Evolutionary conservation across 2,329 filamentous ascomycete species (phyloP).

Genomic region (Sclerotinia glacialis): DNA sequence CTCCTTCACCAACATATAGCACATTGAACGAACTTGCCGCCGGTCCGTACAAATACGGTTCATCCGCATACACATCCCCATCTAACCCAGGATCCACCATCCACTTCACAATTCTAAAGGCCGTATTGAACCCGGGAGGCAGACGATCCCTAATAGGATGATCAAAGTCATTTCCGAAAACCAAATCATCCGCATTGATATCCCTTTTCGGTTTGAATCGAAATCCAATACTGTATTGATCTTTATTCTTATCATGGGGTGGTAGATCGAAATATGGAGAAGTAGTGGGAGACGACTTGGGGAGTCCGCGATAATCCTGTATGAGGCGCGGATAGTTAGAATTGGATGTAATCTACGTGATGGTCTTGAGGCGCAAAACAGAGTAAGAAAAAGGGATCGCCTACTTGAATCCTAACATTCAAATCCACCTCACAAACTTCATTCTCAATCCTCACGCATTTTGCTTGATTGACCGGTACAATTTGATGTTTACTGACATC

Average conservation of each 20-base stretch:
- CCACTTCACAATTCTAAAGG: constrained; percentile 83
- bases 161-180: constrained; percentile 96
- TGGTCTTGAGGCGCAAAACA: constrained; percentile 32
- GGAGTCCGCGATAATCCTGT: constrained; percentile 64
- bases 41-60: constrained; percentile 81
- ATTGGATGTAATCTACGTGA: background rate
- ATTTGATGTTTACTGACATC: constrained; percentile 67
- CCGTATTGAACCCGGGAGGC: constrained; percentile 81
- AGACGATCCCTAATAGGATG: constrained; percentile 81
- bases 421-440: constrained; percentile 64
- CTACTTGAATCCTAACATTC: constrained; percentile 68
- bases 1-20: constrained; percentile 58
- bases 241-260: constrained; percentile 61
- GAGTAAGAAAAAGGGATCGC: constrained; percentile 41
- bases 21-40: constrained; percentile 77
- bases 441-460: constrained; percentile 61
- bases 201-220: constrained; percentile 66
- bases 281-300: constrained; percentile 62
- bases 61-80: constrained; percentile 83
- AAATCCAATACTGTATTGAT: constrained; percentile 84
- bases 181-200: constrained; percentile 54
- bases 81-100: constrained; percentile 88
- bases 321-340: constrained; percentile 18
- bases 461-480: constrained; percentile 71
- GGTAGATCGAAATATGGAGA: constrained; percentile 74